Evolutionary conservation across 768 basidiomycete genomes (phyloP).

Genomic region (Amanita muscaria): DNA sequence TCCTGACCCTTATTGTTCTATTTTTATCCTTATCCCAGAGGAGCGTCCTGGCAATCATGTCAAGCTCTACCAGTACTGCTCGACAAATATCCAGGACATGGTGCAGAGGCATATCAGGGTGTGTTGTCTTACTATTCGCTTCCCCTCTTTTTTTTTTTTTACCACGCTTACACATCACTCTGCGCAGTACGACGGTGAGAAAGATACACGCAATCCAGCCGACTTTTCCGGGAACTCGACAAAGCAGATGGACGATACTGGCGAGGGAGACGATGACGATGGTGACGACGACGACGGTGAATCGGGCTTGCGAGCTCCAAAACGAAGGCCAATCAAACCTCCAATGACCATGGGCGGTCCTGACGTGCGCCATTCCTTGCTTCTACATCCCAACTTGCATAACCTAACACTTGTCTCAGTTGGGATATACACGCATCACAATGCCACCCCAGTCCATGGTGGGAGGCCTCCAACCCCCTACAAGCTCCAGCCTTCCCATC

Average conservation of each 20-base stretch:
- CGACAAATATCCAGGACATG: constrained; percentile 58
- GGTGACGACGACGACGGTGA: constrained; percentile 32
- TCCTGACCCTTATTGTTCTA: constrained; percentile 25
- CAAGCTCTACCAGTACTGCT: constrained; percentile 80
- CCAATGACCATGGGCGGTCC: not conserved
- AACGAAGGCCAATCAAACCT: constrained; percentile 26
- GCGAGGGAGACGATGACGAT: constrained; percentile 33
- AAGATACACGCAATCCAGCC: constrained; percentile 34
- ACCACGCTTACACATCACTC: too few species aligned
- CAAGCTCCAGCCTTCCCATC: constrained; percentile 19
- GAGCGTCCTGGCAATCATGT: constrained; percentile 71
- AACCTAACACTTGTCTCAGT: constrained; percentile 17
- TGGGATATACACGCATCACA: constrained; percentile 17
- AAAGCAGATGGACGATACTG: constrained; percentile 26
- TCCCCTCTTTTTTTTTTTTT: too few species aligned
- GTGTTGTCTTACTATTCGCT: constrained; percentile 12
- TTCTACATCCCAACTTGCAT: not conserved
- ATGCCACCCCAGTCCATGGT: constrained; percentile 24
- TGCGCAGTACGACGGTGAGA: constrained; percentile 46
- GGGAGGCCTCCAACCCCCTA: constrained; percentile 17
- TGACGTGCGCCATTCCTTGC: not conserved
- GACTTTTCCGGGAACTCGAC: constrained; percentile 35
- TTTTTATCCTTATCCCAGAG: constrained; percentile 43
- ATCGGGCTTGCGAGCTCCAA: constrained; percentile 13
- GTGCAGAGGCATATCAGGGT: constrained; percentile 57